Evolutionary conservation across 352 stramenopile genomes (phyloP), one percentile per base, ranked within the genome.

Genomic region (Thraustochytrium striatum): DNA sequence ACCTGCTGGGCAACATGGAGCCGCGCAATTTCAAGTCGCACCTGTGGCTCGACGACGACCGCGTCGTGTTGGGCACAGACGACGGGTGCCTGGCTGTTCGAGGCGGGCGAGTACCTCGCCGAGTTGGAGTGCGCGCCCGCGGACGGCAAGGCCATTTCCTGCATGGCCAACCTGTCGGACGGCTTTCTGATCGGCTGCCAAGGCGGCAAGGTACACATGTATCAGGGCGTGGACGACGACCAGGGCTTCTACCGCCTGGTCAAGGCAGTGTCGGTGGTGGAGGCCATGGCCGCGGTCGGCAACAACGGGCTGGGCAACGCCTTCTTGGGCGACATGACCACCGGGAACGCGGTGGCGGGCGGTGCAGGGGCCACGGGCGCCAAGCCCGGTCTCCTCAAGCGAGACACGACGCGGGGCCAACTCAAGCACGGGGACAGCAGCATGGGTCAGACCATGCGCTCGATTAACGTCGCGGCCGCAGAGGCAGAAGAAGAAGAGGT

Each of bases 11-110:
- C 59, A 87, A 93, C 11, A 79, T 72, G 32, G 41, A 50, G 36
- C 32, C 80, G 28, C 84, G 91, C 44, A 84, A 88, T n/a, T 91
- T 96, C 35, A 83, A 91, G 1, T 88, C 87, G 43, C 91, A 95
- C 82, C 84, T 84, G 39, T 97, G 93, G 93, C 84, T 97, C 72
- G 93, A 94, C 62, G 89, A 97, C 32, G 90, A 97, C 83, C 89
- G 91, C 79, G 84, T 94, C 59, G 80, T 97, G 9, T 87, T 92
- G 39, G 91, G 90, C 44, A 95, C 92, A 9, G 83, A 86, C 50
- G 84, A 83, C 0, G 92, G 91, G 8, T 88, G 95, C 50, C 72
- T 97, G 35, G 79, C 81, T 97, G 38, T 97, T 96, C 79, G 87
- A 83, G 47, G 75, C 80, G 43, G 85, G 84, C 32, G 72, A 84